Conservation (phyloP, 2,329 filamentous ascomycete genomes). For the Aspergillus neoniger region DNA sequence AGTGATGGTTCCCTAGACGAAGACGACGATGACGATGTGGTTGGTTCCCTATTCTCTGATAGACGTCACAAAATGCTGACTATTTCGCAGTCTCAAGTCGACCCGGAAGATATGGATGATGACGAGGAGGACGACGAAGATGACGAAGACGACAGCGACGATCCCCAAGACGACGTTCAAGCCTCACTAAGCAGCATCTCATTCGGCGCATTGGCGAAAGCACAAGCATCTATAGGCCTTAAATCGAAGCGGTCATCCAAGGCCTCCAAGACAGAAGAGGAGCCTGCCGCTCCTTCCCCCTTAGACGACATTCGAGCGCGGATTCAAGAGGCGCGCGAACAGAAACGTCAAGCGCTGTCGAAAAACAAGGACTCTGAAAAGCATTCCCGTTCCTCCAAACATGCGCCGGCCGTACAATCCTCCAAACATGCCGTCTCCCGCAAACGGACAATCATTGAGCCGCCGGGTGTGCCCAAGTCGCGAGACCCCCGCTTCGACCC, state of each 20-base stretch:
- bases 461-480: constrained; percentile 57
- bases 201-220: constrained; percentile 87
- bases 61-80: neutral
- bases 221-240: constrained; percentile 67
- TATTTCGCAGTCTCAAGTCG: constrained; percentile 20
- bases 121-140: constrained; percentile 43
- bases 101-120: constrained; percentile 38
- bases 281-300: constrained; percentile 28
- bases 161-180: constrained; percentile 40
- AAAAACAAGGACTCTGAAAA: constrained; percentile 26
- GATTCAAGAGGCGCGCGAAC: constrained; percentile 47
- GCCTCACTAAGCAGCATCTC: constrained; percentile 64
- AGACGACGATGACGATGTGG: constrained; percentile 12
- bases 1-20: constrained; percentile 17
- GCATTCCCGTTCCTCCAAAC: constrained; percentile 68
- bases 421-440: constrained; percentile 83
- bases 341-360: constrained; percentile 39
- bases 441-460: constrained; percentile 69
- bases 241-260: constrained; percentile 37
- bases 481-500: constrained; percentile 91
- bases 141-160: constrained; percentile 36
- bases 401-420: constrained; percentile 81
- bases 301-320: constrained; percentile 42
- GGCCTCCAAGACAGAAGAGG: constrained; percentile 14
- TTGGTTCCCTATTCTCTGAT: neutral